Percentiles rank a stretch among this genome's conserved stretches.
Conservation (phyloP, 2,329 filamentous ascomycete species). For the Zymoseptoria pseudotritici region DNA sequence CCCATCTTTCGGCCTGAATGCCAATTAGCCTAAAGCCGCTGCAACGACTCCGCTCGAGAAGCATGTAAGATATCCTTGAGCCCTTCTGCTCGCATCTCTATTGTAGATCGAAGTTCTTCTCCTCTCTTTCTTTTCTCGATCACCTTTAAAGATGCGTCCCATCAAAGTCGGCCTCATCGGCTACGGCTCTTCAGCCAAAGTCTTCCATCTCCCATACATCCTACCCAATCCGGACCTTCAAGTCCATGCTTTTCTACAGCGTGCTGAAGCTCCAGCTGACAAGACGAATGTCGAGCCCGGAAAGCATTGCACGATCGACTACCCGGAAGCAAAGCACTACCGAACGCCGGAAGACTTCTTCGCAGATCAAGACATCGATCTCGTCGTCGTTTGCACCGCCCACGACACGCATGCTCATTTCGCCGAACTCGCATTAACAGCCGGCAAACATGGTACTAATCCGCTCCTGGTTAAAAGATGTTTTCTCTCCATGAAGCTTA, state of each 20-base stretch:
- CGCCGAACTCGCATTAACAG: conserved; percentile 28
- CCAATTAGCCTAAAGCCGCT: not conserved
- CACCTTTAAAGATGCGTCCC: conserved; percentile 12
- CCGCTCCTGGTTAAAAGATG: too few relatives aligned
- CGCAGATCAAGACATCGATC: conserved; percentile 27
- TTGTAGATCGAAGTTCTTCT: not conserved
- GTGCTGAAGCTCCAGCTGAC: conserved; percentile 34
- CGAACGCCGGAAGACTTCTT: conserved; percentile 30
- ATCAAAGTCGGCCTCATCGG: conserved; percentile 46
- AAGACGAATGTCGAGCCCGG: conserved; percentile 23
- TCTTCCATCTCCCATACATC: conserved; percentile 47
- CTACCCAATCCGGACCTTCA: conserved; percentile 40
- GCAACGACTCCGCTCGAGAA: not conserved
- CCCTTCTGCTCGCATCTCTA: not conserved
- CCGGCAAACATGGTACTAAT: conserved; percentile 32
- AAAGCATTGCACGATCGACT: conserved; percentile 45
- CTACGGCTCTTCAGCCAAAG: conserved; percentile 44
- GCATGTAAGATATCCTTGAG: not conserved
- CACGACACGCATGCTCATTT: conserved; percentile 28
- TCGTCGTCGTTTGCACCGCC: conserved; percentile 32
- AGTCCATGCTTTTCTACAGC: conserved; percentile 44
- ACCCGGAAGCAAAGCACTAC: conserved; percentile 35
- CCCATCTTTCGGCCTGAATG: not conserved
- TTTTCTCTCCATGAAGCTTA: too few relatives aligned
- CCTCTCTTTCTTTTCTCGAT: not conserved